Conservation (phyloP, 2,329 filamentous ascomycete species). For the Arthrobotrys entomopaga region DNA sequence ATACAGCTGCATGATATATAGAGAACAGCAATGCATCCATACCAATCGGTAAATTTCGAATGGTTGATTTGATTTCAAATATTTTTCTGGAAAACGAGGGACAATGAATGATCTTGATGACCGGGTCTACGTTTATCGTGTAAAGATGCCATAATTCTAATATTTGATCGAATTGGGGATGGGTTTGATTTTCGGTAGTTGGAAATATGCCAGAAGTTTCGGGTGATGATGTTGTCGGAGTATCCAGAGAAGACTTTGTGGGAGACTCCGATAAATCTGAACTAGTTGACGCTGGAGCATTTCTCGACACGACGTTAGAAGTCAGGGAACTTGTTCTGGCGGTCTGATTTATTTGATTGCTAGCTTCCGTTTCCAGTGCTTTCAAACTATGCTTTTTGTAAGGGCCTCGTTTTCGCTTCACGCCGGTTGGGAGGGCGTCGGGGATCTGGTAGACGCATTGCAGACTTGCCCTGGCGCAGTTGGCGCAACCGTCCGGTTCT, state of each 20-base stretch:
- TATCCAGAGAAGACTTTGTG: not conserved
- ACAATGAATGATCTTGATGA: conserved; percentile 11
- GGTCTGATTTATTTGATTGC: no score
- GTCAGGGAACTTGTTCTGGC: no score
- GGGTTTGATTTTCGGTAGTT: not conserved
- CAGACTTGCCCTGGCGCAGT: conserved; percentile 5
- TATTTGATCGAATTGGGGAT: conserved; percentile 7
- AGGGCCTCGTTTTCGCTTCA: conserved; percentile 13
- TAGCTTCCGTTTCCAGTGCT: not conserved
- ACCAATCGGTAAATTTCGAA: not conserved
- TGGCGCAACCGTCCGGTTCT: conserved; percentile 9
- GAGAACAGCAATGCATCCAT: conserved; percentile 8
- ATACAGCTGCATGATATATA: conserved; percentile 23
- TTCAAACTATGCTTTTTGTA: conserved; percentile 14
- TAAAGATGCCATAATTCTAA: conserved; percentile 19
- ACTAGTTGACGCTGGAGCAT: not conserved
- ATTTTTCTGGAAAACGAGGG: conserved; percentile 12
- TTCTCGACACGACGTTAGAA: not conserved
- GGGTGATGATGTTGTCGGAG: not conserved
- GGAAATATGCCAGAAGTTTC: not conserved
- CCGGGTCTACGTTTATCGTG: conserved; percentile 10
- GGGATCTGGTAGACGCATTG: conserved; percentile 17
- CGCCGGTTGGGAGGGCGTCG: not conserved
- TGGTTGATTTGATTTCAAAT: not conserved
- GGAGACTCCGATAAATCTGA: conserved; percentile 1